These are phyloP conservation scores for Xylaria longipes DNA, from an alignment of 495 filamentous ascomycete species.

Conservation along the genomic window DNA sequence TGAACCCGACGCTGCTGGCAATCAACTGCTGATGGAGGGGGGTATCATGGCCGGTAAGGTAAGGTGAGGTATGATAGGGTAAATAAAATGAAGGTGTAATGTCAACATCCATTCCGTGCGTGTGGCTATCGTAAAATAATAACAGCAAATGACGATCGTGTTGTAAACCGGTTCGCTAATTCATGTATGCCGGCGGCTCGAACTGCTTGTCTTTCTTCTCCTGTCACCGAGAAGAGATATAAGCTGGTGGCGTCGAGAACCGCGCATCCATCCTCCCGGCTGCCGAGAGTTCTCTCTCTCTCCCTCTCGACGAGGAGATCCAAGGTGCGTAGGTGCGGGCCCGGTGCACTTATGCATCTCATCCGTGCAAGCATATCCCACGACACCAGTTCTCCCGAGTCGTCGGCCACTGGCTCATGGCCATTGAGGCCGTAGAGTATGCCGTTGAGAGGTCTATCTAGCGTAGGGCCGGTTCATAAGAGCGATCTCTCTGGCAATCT, in stretches of 20 bases:
- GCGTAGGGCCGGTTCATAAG: constrained; percentile 96
- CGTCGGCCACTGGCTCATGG: not conserved
- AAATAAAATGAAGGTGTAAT: constrained; percentile 2
- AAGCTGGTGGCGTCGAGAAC: not conserved
- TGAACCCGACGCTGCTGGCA: not conserved
- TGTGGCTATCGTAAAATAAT: not conserved
- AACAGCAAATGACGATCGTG: not conserved
- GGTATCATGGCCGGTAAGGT: constrained; percentile 6
- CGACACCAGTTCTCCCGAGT: not conserved
- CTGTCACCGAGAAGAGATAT: not conserved
- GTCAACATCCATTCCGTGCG: not conserved
- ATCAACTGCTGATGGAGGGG: not conserved
- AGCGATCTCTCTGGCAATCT: constrained; percentile 87
- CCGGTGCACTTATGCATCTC: not conserved
- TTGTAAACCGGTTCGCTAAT: too few species aligned
- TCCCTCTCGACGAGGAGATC: not conserved
- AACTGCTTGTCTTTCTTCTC: not conserved
- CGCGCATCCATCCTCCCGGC: not conserved
- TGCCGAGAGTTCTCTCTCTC: not conserved
- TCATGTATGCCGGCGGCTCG: not conserved
- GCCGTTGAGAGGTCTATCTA: constrained; percentile 15
- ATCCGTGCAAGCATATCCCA: not conserved
- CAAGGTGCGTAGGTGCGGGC: not conserved
- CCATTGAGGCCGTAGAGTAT: not conserved
- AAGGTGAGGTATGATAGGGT: too few species aligned